Evolutionary conservation across 2,329 filamentous ascomycete genomes (phyloP).

Genomic region (Balansia obtecta): DNA sequence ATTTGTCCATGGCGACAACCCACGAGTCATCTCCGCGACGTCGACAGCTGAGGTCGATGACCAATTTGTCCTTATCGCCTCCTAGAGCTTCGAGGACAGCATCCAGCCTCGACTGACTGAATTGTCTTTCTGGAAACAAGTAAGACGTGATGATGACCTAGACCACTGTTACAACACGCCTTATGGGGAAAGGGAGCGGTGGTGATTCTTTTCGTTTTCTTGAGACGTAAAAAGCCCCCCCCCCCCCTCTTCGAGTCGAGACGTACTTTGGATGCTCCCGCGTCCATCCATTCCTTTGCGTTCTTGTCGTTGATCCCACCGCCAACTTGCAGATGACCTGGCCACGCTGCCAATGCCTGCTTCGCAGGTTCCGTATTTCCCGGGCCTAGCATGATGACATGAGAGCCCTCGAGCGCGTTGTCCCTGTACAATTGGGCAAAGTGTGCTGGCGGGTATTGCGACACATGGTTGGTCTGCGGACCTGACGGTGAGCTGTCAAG

Average conservation of each 20-base stretch:
- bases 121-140: slow-evolving; percentile 74
- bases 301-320: slow-evolving; percentile 87
- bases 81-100: slow-evolving; percentile 61
- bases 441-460: slow-evolving; percentile 65
- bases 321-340: slow-evolving; percentile 70
- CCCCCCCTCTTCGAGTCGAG: background rate
- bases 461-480: slow-evolving; percentile 88
- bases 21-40: slow-evolving; percentile 58
- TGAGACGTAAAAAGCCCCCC: background rate
- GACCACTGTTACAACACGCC: background rate
- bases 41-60: slow-evolving; percentile 90
- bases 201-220: background rate
- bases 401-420: slow-evolving; percentile 61
- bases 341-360: slow-evolving; percentile 70
- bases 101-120: slow-evolving; percentile 65
- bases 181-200: background rate
- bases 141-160: slow-evolving; percentile 97
- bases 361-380: slow-evolving; percentile 71
- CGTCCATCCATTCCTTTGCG: slow-evolving; percentile 73
- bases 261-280: slow-evolving; percentile 73
- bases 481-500: slow-evolving; percentile 53
- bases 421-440: slow-evolving; percentile 75
- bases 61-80: slow-evolving; percentile 66
- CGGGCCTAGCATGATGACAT: slow-evolving; percentile 93
- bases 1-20: slow-evolving; percentile 99